Conservation (phyloP, 2,329 filamentous ascomycete species). For the Ceratocystis colombiana region DNA sequence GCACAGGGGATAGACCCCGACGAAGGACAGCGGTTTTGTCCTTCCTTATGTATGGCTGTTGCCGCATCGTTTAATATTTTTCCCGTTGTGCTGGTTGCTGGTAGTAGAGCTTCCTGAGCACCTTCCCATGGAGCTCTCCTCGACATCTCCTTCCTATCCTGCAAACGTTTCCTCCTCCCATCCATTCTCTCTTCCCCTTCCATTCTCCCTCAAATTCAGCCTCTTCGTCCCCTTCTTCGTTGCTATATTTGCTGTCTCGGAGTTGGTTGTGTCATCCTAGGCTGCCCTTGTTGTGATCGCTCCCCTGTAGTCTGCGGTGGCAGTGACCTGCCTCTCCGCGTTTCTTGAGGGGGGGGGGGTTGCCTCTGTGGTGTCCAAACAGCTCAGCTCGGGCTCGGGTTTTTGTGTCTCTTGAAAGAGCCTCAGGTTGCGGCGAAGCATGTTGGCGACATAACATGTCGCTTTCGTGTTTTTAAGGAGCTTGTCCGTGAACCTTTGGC, state of each 20-base stretch:
- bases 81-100: not conserved
- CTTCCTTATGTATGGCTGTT: not conserved
- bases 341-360: not conserved
- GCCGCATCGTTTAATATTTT: not conserved
- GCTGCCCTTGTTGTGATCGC: too few relatives aligned
- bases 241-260: not conserved
- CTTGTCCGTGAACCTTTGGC: too few relatives aligned
- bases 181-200: not conserved
- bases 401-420: too few relatives aligned
- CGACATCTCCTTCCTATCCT: not conserved
- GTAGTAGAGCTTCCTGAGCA: not conserved
- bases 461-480: too few relatives aligned
- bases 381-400: too few relatives aligned
- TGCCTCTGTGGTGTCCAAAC: too few relatives aligned
- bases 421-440: too few relatives aligned
- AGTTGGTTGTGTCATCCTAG: too few relatives aligned
- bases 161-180: not conserved
- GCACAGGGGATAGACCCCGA: accelerated
- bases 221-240: not conserved
- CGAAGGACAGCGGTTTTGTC: not conserved
- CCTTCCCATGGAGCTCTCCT: too few relatives aligned
- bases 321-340: not conserved
- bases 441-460: too few relatives aligned
- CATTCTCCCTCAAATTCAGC: too few relatives aligned
- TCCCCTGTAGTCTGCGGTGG: too few relatives aligned